Base-by-base conservation (phyloP, 768 basidiomycete species). In the Rhodotorula toruloides region DNA sequence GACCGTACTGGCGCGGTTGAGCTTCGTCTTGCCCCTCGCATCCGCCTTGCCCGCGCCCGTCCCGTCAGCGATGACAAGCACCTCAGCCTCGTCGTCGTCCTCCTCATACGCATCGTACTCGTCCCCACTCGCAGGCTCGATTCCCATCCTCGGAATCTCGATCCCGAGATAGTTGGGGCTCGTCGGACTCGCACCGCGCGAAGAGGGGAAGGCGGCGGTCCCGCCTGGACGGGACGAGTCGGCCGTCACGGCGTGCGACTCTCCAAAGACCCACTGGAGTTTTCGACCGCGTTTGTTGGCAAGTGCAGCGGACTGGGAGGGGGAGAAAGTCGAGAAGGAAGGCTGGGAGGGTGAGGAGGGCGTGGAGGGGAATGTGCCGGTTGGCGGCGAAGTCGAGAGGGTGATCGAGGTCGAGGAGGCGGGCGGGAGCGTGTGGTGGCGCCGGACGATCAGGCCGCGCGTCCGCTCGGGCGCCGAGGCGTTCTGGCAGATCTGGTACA, bases 1-100 rank as follows among this genome's bases (percentile, higher is more conserved):
- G 76, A 97, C 85, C 1, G 91, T 89, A 74, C 91, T 94, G 1
- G 96, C 96, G 29, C 96, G 88, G 73, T 96, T 93, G 72, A 86
- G 84, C 68, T 84, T 84, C 84, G 39, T 68, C 74, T 29, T 73
- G 63, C n/a, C 56, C 54, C 36, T n/a, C n/a, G n/a, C n/a, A n/a
- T n/a, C n/a, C n/a, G n/a, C n/a, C 44, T 16, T 42, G 59, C 25
- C 17, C 50, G 50, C 52, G 32, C 44, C 54, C 58, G 52, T 48
- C 60, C 61, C 27, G 59, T 54, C 49, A 63, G 79, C 79, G 40
- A 74, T 73, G 36, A 54, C 27, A n/a, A 54, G 53, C 55, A 79
- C 80, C 29, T 77, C 78, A 36, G 82, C 81, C 11, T 58, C 10
- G 22, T 53, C 36, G 4, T 22, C 58, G 29, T 19, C 39, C 54